Base-by-base conservation (phyloP, 345 rosid species). In the Zanthoxylum bungeanum region DNA sequence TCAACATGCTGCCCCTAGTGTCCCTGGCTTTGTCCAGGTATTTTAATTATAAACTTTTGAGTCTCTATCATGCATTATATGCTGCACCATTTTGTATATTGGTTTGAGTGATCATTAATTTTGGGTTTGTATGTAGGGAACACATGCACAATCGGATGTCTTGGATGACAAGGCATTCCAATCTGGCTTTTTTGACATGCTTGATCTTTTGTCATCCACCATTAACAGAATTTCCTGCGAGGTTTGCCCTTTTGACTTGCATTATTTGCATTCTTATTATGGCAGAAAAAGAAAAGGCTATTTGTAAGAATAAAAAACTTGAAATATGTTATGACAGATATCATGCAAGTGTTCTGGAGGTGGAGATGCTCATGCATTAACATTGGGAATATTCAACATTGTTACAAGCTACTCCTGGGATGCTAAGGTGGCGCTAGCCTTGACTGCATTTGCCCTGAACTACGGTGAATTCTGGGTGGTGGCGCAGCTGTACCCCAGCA, bases 391-490 rank as follows among this genome's bases (percentile, higher is more conserved):
- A 28, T 69, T 83, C 72, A 70, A 75, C 73, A 24, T 39, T 28
- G 78, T 89, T 8, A 24, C 84, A 9, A 71, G 24, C 74, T 86
- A 82, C 75, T 3, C 78, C 17, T 89, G 95, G 92, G 88, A 89
- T 68, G 81, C 89, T 44, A 89, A 87, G 62, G 75, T 83, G 64
- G 90, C 82, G 68, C 66, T 87, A 44, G 72, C 85, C 8, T 66
- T 89, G 44, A 86, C 90, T 0, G 92, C 89, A 14, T 89, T 89
- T 62, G 85, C 92, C 0, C 55, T 82, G 62, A 73, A 55, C 62
- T 87, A 85, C 39, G 95, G 95, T 0, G 88, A 87, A 74, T 86
- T 87, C 70, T 84, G 83, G 87, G 79, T 89, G 50, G 71, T 84
- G 30, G 79, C 76, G 4, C 95, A 87, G 71, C 83, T 81, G 55